phyloP scores from a whole-genome alignment of 1,284 basidiomycete species.

The Dichomitus squalens region DNA sequence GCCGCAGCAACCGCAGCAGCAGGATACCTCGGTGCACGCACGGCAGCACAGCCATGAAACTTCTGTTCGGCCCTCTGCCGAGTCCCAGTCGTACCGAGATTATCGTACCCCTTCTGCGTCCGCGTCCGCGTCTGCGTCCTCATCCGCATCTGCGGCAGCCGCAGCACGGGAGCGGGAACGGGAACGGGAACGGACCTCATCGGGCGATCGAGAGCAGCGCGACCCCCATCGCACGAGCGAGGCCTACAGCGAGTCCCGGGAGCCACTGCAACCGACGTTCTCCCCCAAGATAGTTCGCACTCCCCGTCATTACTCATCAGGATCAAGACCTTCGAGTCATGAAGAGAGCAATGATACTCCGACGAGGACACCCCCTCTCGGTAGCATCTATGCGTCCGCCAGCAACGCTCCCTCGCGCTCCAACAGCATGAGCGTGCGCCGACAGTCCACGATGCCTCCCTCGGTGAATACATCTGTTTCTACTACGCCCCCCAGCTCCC shows the following conservation, averaged over 20 bases:
- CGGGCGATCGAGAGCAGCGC: neutral
- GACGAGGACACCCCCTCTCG: conserved; percentile 22
- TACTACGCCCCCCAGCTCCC: conserved; percentile 27
- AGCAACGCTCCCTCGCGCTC: conserved; percentile 23
- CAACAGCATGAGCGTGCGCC: conserved; percentile 20
- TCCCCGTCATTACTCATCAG: conserved; percentile 52
- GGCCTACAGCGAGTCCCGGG: conserved; percentile 47
- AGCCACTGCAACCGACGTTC: conserved; percentile 67
- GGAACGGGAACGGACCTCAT: neutral
- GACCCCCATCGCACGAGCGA: conserved; percentile 22
- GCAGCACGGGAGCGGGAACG: conserved; percentile 12
- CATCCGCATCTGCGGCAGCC: conserved; percentile 9
- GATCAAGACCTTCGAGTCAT: conserved; percentile 8
- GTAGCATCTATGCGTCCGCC: conserved; percentile 29
- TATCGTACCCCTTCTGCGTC: conserved; percentile 12
- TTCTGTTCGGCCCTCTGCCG: conserved; percentile 10
- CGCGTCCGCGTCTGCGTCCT: conserved; percentile 17
- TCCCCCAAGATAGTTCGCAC: conserved; percentile 65
- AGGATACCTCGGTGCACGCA: conserved; percentile 10
- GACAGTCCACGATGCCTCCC: conserved; percentile 23
- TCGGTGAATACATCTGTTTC: conserved; percentile 18
- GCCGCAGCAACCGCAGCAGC: conserved; percentile 6
- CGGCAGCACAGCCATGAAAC: conserved; percentile 19
- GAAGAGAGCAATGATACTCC: conserved; percentile 20
- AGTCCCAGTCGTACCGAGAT: conserved; percentile 7